These are phyloP conservation scores for Vachellia collinsii DNA, from an alignment of 306 rosid genomes.

Conservation along the genomic window DNA sequence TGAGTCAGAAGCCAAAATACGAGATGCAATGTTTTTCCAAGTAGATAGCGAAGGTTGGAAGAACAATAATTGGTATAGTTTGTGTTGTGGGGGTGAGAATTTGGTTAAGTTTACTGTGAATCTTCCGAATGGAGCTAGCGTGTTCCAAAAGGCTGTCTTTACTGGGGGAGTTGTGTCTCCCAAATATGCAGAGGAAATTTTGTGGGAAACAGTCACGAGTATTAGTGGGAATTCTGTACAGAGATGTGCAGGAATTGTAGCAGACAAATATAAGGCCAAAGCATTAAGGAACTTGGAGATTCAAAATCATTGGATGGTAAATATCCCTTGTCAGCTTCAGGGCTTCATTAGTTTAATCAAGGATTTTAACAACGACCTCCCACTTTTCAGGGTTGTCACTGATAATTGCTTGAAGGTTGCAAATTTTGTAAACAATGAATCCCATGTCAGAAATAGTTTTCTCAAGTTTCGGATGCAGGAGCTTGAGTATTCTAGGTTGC, in stretches of 20 bases:
- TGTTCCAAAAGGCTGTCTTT: constrained; percentile 65
- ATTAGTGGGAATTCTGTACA: constrained; percentile 60
- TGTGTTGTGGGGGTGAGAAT: constrained; percentile 61
- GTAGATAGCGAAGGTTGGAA: constrained; percentile 80
- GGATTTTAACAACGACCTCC: constrained; percentile 70
- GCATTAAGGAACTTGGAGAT: constrained; percentile 82
- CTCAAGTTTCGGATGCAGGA: constrained; percentile 66
- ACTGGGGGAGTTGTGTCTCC: constrained; percentile 59
- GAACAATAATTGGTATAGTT: constrained; percentile 42
- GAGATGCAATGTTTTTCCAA: constrained; percentile 78
- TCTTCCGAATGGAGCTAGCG: constrained; percentile 77
- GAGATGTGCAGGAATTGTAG: constrained; percentile 77
- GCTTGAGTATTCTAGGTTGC: constrained; percentile 59
- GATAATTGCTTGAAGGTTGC: constrained; percentile 75
- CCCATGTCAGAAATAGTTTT: constrained; percentile 61
- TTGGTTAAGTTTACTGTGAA: constrained; percentile 67
- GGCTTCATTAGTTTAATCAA: constrained; percentile 75
- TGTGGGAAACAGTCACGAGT: constrained; percentile 59
- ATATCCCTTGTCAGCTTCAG: constrained; percentile 79
- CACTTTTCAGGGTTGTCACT: constrained; percentile 66
- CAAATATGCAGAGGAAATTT: constrained; percentile 78
- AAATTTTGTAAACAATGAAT: constrained; percentile 59
- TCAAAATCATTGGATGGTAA: constrained; percentile 91
- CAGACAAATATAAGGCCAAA: constrained; percentile 77
- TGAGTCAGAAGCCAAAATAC: constrained; percentile 71